Conservation (phyloP, 371 early-diverging fungal genomes). For the Apophysomyces ossiformis region DNA sequence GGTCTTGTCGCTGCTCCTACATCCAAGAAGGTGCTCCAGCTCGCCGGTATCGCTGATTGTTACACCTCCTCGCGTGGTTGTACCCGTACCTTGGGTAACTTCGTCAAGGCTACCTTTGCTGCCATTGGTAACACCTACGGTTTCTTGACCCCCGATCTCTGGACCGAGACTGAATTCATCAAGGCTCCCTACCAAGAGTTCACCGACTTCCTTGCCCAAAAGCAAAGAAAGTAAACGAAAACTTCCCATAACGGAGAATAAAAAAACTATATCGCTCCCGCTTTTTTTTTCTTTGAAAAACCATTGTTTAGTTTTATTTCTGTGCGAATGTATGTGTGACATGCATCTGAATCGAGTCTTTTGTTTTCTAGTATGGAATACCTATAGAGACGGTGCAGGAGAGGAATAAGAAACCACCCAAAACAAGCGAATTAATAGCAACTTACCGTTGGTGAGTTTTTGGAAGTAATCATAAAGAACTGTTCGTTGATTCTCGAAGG, state of each 20-base stretch:
- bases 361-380: slow-evolving; percentile 16
- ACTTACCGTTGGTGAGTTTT: slow-evolving; percentile 86
- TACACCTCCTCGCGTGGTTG: slow-evolving; percentile 94
- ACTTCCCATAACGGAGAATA: slow-evolving; percentile 1
- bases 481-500: slow-evolving; percentile 90
- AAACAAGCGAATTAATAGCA: neutral
- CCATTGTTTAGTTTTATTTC: neutral
- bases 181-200: slow-evolving; percentile 90
- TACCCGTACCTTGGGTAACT: slow-evolving; percentile 92
- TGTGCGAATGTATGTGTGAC: neutral
- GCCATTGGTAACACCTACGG: slow-evolving; percentile 96
- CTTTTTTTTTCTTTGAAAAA: neutral
- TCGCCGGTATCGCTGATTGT: slow-evolving; percentile 98
- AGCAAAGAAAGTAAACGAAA: slow-evolving; percentile 39
- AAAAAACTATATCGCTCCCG: slow-evolving; percentile 5
- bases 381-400: slow-evolving; percentile 2
- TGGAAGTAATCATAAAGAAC: slow-evolving; percentile 89
- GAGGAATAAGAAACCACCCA: neutral
- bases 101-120: slow-evolving; percentile 98
- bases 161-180: slow-evolving; percentile 86
- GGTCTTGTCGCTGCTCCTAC: slow-evolving; percentile 96
- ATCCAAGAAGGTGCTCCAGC: slow-evolving; percentile 95
- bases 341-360: neutral
- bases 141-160: slow-evolving; percentile 95
- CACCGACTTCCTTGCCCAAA: slow-evolving; percentile 81